phyloP scores from a whole-genome alignment of 75 land plant genomes.

The Picea glauca region DNA sequence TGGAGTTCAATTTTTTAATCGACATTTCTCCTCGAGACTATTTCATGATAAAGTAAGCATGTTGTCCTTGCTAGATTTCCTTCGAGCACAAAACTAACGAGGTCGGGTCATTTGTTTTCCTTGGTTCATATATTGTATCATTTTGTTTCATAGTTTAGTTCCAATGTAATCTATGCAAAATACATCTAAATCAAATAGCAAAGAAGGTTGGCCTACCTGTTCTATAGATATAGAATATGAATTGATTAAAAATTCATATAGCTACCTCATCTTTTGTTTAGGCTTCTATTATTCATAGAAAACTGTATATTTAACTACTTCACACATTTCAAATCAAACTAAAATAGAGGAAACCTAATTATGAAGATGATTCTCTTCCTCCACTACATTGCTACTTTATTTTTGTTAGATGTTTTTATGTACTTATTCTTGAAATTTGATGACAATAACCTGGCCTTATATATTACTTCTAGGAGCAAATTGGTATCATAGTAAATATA shows the following conservation, averaged over 20 bases:
- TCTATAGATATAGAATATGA: too few relatives aligned
- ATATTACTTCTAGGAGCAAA: background rate
- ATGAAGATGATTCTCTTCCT: background rate
- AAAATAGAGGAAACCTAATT: background rate
- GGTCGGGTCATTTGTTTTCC: constrained; percentile 53
- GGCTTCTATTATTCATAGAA: background rate
- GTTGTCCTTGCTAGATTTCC: constrained; percentile 72
- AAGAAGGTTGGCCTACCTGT: background rate
- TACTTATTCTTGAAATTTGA: background rate
- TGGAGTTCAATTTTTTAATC: constrained; percentile 89
- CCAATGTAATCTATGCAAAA: background rate
- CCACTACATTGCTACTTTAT: background rate
- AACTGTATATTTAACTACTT: background rate
- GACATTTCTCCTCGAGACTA: constrained; percentile 82
- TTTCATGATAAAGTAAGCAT: constrained; percentile 58
- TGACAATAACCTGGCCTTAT: background rate
- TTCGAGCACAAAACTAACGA: constrained; percentile 69
- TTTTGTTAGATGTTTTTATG: background rate
- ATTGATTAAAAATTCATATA: too few relatives aligned
- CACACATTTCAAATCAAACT: background rate
- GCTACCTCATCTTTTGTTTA: background rate
- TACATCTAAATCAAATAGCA: background rate
- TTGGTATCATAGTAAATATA: background rate
- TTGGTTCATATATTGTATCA: background rate
- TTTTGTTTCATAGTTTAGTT: background rate